These are phyloP conservation scores for Solanum boliviense DNA, from an alignment of 257 asterid genomes.

Conservation along the genomic window DNA sequence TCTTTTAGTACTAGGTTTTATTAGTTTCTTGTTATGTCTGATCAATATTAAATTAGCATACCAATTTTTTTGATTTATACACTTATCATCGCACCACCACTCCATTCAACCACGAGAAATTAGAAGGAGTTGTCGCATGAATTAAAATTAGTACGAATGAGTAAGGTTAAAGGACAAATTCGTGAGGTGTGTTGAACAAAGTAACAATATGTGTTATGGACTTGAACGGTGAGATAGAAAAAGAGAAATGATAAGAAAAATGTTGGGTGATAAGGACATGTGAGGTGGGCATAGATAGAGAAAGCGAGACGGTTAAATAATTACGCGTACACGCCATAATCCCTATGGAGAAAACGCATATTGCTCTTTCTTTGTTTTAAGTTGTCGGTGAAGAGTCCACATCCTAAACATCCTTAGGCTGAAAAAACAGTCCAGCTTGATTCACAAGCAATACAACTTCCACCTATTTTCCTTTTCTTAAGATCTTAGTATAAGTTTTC, in stretches of 20 bases:
- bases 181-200: too few relatives aligned
- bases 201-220: neutral
- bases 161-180: neutral
- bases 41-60: neutral
- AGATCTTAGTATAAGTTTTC: neutral
- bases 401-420: neutral
- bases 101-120: neutral
- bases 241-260: neutral
- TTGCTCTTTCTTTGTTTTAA: neutral
- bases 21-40: neutral
- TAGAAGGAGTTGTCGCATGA: neutral
- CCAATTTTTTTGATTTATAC: neutral
- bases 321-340: neutral
- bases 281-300: neutral
- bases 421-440: neutral
- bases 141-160: neutral
- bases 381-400: neutral
- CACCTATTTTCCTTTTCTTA: neutral
- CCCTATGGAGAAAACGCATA: neutral
- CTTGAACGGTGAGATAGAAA: rapidly evolving
- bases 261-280: neutral
- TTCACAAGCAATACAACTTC: neutral
- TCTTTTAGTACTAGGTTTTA: neutral
- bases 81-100: neutral
- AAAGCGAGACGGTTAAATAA: neutral